These are phyloP conservation scores for Hylodesmum podocarpum DNA, from an alignment of 306 rosid genomes.

Conservation along the genomic window DNA sequence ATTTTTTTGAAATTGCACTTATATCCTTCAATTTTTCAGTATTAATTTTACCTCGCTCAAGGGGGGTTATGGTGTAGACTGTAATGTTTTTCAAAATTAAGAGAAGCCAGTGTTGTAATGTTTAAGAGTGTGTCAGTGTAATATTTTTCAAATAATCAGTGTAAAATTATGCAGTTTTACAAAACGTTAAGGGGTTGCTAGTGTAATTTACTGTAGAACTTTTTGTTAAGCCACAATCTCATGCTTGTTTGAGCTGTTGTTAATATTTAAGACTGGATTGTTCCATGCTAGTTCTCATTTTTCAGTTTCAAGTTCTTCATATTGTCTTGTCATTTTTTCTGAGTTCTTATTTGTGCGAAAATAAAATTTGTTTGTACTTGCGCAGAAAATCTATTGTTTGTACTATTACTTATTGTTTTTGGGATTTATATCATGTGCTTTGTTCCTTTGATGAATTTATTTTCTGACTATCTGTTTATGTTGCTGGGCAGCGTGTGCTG, in stretches of 20 bases:
- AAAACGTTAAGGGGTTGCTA: no score
- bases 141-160: no score
- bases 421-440: neutral
- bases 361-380: neutral
- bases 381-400: neutral
- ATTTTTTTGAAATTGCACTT: no score
- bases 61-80: no score
- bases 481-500: constrained; percentile 68
- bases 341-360: neutral
- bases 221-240: neutral
- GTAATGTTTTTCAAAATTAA: no score
- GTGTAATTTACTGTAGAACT: no score
- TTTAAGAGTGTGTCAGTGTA: no score
- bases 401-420: neutral
- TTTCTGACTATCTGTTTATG: constrained; percentile 31
- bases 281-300: neutral
- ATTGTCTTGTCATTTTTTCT: neutral
- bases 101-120: no score
- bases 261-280: neutral
- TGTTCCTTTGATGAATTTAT: neutral
- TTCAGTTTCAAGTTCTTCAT: neutral
- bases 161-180: no score
- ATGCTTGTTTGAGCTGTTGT: neutral
- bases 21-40: no score
- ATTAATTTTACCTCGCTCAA: no score